Base-by-base conservation (phyloP, 192 early-diverging fungal genomes). In the Backusella macrospora region DNA sequence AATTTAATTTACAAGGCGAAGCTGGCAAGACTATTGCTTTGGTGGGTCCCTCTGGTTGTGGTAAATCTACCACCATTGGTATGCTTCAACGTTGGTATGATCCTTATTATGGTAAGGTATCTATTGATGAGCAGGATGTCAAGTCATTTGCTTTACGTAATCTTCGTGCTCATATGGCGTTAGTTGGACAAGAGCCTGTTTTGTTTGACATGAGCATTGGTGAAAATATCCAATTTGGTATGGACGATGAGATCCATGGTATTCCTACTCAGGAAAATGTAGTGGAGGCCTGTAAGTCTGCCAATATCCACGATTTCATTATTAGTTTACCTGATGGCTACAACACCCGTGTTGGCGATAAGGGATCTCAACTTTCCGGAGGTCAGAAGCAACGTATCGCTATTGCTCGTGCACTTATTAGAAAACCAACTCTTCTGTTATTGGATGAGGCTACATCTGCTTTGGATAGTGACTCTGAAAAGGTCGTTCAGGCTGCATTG, bases 141-240 rank as follows among this genome's bases (percentile, higher is more conserved):
- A 75, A 81, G 9, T 72, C 86, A 67, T 92, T 92, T 85, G 85
- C 89, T 37, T 38, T 95, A 8, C 72, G 76, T n/a, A 84, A 90
- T 55, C 83, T 97, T 45, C 90, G 97, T 65, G 49, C 74, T 18
- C 86, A 87, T 70, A 82, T 96, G 85, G 92, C 94, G 21, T 81
- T 98, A 16, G 97, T 98, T n/a, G 91, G 92, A 39, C 96, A 98
- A 76, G 96, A 97, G 84, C 96, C 96, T 2, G 90, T 95, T 46
- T 80, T 98, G 55, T 96, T 97, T 77, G 93, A 96, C 80, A 80
- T 94, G 76, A 85, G 89, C n/a, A 92, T 98, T 73, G 84, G 85
- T 42, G 95, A 97, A 16, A 98, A 98, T 87, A 96, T 98, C 68
- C 81, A 81, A 8, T 96, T 94, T 76, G 92, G 90, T 40, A 73